Conservation (phyloP, 2,329 filamentous ascomycete species). For the Clarireedia hainanense region DNA sequence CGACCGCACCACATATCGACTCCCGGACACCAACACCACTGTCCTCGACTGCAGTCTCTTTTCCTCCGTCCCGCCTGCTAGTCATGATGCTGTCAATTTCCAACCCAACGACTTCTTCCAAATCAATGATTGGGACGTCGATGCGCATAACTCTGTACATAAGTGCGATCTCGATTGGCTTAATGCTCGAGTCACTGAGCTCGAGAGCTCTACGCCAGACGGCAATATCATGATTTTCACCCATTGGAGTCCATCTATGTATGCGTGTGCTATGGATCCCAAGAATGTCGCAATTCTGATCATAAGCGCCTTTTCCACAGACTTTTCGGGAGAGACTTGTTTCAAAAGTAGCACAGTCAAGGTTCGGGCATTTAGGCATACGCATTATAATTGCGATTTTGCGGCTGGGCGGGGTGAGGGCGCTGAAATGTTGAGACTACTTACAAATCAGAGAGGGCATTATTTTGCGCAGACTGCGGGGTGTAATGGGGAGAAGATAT, state of each 20-base stretch:
- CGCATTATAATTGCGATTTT: constrained; percentile 36
- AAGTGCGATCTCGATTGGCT: constrained; percentile 31
- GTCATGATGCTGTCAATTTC: constrained; percentile 21
- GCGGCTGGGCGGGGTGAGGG: constrained; percentile 16
- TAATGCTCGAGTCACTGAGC: constrained; percentile 30
- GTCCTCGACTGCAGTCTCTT: constrained; percentile 43
- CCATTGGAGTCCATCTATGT: constrained; percentile 30
- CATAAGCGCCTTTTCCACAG: constrained; percentile 44
- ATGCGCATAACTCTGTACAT: constrained; percentile 8
- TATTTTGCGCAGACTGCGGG: too few species aligned
- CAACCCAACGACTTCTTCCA: constrained; percentile 11
- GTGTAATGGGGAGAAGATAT: too few species aligned
- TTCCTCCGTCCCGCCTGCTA: constrained; percentile 35
- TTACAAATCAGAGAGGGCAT: constrained; percentile 39
- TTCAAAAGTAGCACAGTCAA: constrained; percentile 28
- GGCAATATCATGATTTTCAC: constrained; percentile 33
- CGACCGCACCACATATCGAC: constrained; percentile 33
- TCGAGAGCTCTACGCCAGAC: constrained; percentile 26
- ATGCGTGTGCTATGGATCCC: constrained; percentile 7
- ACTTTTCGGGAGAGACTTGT: constrained; percentile 31
- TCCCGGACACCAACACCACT: constrained; percentile 29
- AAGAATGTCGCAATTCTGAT: constrained; percentile 14
- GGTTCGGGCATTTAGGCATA: constrained; percentile 39
- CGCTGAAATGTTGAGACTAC: constrained; percentile 23
- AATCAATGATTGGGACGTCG: constrained; percentile 6